phyloP scores from a whole-genome alignment of 768 basidiomycete genomes.

The Termitomyces sp. region DNA sequence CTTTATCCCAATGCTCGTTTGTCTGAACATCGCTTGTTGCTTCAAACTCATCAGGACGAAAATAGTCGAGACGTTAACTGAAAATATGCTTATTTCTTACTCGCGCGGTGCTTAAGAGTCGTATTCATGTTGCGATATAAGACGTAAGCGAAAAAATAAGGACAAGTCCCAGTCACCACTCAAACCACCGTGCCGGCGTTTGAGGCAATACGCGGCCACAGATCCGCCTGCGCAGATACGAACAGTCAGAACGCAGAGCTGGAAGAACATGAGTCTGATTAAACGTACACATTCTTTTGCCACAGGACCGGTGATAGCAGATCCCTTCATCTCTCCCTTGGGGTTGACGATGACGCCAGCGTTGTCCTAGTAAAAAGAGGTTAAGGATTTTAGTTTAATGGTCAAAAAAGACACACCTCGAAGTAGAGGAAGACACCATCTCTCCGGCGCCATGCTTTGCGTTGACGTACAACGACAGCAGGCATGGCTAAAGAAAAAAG shows the following conservation, averaged over 20 bases:
- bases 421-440: slow-evolving; percentile 99
- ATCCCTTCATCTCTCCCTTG: slow-evolving; percentile 99
- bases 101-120: neutral
- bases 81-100: neutral
- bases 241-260: neutral
- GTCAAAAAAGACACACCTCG: slow-evolving; percentile 47
- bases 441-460: slow-evolving; percentile 96
- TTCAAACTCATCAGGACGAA: neutral
- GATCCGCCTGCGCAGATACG: slow-evolving; percentile 63
- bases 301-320: slow-evolving; percentile 92
- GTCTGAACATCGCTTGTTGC: no score
- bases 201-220: slow-evolving; percentile 99
- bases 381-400: neutral
- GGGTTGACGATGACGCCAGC: slow-evolving; percentile 97
- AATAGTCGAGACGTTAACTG: neutral
- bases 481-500: slow-evolving; percentile 73
- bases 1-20: no score
- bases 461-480: slow-evolving; percentile 93
- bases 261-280: neutral
- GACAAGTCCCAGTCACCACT: slow-evolving; percentile 20
- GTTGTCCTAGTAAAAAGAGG: slow-evolving; percentile 63
- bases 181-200: slow-evolving; percentile 98
- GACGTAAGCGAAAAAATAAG: slow-evolving; percentile 14
- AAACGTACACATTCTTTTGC: slow-evolving; percentile 97
- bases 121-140: slow-evolving; percentile 15